Percentiles rank a stretch among this genome's conserved stretches.
These are phyloP conservation scores for Emmonsia crescens DNA, from an alignment of 2,329 filamentous ascomycete species.

Conservation along the genomic window DNA sequence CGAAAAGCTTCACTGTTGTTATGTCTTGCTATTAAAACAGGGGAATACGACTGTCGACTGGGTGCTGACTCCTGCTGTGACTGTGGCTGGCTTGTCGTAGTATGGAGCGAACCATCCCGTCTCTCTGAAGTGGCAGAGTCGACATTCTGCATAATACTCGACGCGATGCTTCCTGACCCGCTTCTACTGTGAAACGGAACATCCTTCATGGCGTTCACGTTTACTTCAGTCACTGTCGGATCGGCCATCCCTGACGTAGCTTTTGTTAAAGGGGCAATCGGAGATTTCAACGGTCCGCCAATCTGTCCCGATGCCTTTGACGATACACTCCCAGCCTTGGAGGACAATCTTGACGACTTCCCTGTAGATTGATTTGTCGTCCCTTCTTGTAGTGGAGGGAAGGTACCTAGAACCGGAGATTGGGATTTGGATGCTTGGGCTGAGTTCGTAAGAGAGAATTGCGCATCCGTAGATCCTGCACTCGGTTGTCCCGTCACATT, in stretches of 20 bases:
- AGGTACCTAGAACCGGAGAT: conserved; percentile 25
- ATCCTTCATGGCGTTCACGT: conserved; percentile 29
- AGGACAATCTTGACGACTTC: conserved; percentile 30
- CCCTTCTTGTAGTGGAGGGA: conserved; percentile 22
- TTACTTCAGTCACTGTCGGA: conserved; percentile 36
- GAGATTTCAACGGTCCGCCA: conserved; percentile 29
- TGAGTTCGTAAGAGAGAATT: conserved; percentile 21
- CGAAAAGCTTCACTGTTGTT: conserved; percentile 16
- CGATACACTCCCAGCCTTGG: conserved; percentile 32
- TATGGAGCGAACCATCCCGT: conserved; percentile 21
- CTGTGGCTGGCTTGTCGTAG: conserved; percentile 22
- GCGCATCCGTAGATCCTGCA: conserved; percentile 11
- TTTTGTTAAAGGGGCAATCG: conserved; percentile 27
- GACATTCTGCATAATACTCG: conserved; percentile 21
- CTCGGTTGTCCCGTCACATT: conserved; percentile 14
- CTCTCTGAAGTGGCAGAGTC: conserved; percentile 22
- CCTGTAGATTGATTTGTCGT: conserved; percentile 14
- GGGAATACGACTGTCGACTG: conserved; percentile 22
- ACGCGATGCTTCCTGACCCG: conserved; percentile 22
- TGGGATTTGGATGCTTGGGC: conserved; percentile 28
- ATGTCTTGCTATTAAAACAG: conserved; percentile 23
- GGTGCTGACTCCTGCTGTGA: conserved; percentile 22
- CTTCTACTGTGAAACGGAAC: conserved; percentile 20
- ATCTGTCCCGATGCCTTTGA: conserved; percentile 32
- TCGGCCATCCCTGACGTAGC: conserved; percentile 29